phyloP scores from a whole-genome alignment of 2,329 filamentous ascomycete genomes.

The Aspergillus clavatus region DNA sequence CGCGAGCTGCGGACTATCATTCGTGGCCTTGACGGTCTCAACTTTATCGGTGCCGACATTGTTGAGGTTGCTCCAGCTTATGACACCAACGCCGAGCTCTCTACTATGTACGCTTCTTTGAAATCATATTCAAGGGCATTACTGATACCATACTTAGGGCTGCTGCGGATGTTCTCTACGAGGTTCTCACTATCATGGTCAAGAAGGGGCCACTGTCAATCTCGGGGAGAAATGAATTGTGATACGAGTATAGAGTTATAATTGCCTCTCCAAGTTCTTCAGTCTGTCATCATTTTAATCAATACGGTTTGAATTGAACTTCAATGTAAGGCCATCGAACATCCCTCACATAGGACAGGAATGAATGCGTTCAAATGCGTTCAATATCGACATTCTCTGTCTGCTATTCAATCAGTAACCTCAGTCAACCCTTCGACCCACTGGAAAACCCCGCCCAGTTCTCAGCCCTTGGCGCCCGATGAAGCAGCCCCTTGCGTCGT shows the following conservation, averaged over 20 bases:
- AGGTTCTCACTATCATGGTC: constrained; percentile 78
- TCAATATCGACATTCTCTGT: too few species aligned
- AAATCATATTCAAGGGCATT: background rate
- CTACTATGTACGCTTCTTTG: constrained; percentile 38
- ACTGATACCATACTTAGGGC: constrained; percentile 24
- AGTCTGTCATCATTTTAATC: too few species aligned
- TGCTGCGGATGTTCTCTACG: constrained; percentile 61
- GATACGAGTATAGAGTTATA: background rate
- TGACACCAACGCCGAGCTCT: constrained; percentile 57
- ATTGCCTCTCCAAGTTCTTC: too few species aligned
- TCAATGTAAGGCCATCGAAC: too few species aligned
- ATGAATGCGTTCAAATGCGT: too few species aligned
- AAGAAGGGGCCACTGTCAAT: constrained; percentile 62
- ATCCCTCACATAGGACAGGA: too few species aligned
- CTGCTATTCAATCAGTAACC: too few species aligned
- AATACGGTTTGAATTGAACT: too few species aligned
- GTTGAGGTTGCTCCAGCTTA: constrained; percentile 61
- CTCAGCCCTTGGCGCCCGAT: too few species aligned
- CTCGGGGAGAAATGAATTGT: constrained; percentile 5
- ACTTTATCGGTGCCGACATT: constrained; percentile 57
- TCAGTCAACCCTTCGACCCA: too few species aligned
- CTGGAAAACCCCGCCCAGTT: too few species aligned
- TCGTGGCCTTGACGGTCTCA: constrained; percentile 54
- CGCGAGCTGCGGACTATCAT: constrained; percentile 56
- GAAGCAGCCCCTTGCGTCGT: too few species aligned